These are phyloP conservation scores for Lentinula detonsa DNA, from an alignment of 768 basidiomycete genomes.

Conservation along the genomic window DNA sequence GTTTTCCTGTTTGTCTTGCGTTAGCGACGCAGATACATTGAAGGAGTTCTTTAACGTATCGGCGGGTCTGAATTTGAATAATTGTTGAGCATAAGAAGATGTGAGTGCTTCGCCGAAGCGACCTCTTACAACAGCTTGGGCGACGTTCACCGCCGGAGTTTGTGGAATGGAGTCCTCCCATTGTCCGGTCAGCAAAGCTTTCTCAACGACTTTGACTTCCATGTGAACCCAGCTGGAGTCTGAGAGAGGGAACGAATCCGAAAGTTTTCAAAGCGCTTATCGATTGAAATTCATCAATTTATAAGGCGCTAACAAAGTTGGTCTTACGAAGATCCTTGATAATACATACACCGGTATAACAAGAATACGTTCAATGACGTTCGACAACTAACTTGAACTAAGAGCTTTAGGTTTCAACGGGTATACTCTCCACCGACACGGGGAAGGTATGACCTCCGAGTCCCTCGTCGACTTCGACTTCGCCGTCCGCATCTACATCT, in stretches of 20 bases:
- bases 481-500: slow-evolving; percentile 58
- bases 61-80: slow-evolving; percentile 28
- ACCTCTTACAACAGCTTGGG: slow-evolving; percentile 53
- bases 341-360: too few species aligned
- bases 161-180: slow-evolving; percentile 24
- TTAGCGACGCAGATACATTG: slow-evolving; percentile 13
- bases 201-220: slow-evolving; percentile 36
- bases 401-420: slow-evolving; percentile 50
- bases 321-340: too few species aligned
- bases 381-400: too few species aligned
- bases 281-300: slow-evolving; percentile 3
- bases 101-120: slow-evolving; percentile 49
- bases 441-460: slow-evolving; percentile 18
- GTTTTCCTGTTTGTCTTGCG: slow-evolving; percentile 28
- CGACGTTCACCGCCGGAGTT: slow-evolving; percentile 27
- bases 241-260: background rate
- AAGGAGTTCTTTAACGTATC: slow-evolving; percentile 34
- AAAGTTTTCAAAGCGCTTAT: slow-evolving; percentile 13
- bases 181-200: slow-evolving; percentile 47
- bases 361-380: too few species aligned
- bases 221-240: background rate
- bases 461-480: slow-evolving; percentile 37
- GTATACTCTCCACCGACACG: slow-evolving; percentile 26
- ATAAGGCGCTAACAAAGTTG: too few species aligned
- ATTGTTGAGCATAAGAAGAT: slow-evolving; percentile 32